Base-by-base conservation (phyloP, 2,329 filamentous ascomycete species). In the Alternaria panax region DNA sequence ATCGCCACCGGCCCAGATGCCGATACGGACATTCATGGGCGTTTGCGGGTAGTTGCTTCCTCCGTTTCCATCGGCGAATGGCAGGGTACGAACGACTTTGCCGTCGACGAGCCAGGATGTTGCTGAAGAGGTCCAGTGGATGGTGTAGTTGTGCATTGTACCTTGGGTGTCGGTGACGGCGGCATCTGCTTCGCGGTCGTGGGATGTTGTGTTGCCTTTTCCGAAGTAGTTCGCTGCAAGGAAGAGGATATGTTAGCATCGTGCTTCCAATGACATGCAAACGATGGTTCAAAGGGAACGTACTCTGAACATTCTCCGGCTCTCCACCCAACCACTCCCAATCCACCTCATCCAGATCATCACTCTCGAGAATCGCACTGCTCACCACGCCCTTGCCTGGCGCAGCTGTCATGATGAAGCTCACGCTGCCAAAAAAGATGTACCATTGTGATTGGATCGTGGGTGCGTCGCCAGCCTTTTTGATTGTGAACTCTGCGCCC, bases 321-420 rank as follows among this genome's bases (percentile, higher is more conserved):
- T 91, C 88, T 55, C 84, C 84, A 43, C 91, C 91, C 52, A 92
- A 82, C 70, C 91, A 90, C 73, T 93, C 91, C 80, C 91, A 93
- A 73, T 96, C 92, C 36, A 96, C 87, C 79, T 96, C 92, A 74
- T 96, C 92, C 7, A 93, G 84, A 67, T 92, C 90, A 65, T 94
- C 90, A 55, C 90, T 93, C 66, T 94, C 83, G 76, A 93, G 84
- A 76, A 96, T 93, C 69, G 95, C 88, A 64, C 90, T 85, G 73
- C 88, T 92, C 67, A 96, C 87, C 60, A 96, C 88, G 46, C 93
- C 92, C 5, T 80, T 81, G 9, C 93, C 92, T 1, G 82, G 79
- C 0, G 92, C 88, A 6, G 90, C 90, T 79, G 91, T 90, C 80
- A 95, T 84, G 66, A 86, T 82, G 57, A 94, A 84, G 76, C 93